phyloP scores from a whole-genome alignment of 2,329 filamentous ascomycete species.

The Seiridium unicorne region DNA sequence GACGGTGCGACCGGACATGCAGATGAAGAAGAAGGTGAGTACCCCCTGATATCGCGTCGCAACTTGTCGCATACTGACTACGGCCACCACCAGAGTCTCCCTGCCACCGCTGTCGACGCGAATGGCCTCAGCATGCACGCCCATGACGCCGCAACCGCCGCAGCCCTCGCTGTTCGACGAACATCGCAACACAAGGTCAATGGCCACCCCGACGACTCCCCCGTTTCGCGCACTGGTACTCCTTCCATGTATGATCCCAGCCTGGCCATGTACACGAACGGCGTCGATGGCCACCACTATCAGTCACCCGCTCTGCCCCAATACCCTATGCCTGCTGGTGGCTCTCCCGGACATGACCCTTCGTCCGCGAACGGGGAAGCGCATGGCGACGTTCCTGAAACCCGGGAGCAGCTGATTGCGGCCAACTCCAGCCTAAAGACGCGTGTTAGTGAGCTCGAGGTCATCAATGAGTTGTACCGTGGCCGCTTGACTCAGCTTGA shows the following conservation, averaged over 20 bases:
- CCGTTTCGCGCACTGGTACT: constrained; percentile 76
- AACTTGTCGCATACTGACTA: background rate
- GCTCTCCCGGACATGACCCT: constrained; percentile 47
- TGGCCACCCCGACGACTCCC: constrained; percentile 70
- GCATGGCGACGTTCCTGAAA: constrained; percentile 69
- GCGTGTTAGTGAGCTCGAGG: constrained; percentile 88
- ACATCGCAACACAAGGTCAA: constrained; percentile 68
- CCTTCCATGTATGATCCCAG: constrained; percentile 73
- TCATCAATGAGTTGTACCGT: constrained; percentile 85
- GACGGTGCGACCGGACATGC: constrained; percentile 73
- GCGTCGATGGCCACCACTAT: constrained; percentile 70
- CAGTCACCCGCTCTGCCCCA: constrained; percentile 50
- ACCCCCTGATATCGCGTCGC: background rate
- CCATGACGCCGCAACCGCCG: constrained; percentile 56
- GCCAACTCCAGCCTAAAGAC: constrained; percentile 90
- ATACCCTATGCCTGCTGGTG: constrained; percentile 48
- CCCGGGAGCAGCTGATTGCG: constrained; percentile 76
- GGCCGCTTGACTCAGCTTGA: constrained; percentile 78
- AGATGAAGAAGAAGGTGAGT: constrained; percentile 74
- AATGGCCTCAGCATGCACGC: constrained; percentile 60
- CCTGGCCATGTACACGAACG: constrained; percentile 72
- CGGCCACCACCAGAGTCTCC: constrained; percentile 37
- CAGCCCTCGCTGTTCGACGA: constrained; percentile 50
- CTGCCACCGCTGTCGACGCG: constrained; percentile 34
- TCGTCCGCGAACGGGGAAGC: constrained; percentile 55